phyloP scores from a whole-genome alignment of 1,139 yeast species.

The Kurtzmaniella quercitrusa region DNA sequence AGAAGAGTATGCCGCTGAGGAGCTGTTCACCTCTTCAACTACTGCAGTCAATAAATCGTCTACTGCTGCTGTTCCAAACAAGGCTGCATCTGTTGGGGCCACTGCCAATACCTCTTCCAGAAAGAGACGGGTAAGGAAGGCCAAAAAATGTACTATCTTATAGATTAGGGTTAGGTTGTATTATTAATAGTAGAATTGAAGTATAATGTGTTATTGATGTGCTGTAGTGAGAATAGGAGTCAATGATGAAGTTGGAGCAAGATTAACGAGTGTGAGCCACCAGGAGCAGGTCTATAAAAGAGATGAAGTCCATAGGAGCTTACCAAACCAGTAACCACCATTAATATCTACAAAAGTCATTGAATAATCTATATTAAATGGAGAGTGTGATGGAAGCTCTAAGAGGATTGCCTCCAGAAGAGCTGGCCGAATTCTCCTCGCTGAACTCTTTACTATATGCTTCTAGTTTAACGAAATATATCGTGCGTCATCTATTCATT shows the following conservation, averaged over 20 bases:
- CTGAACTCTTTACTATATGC: too few relatives aligned
- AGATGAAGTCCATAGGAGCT: too few relatives aligned
- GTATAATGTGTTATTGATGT: neutral
- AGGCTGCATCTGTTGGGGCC: constrained; percentile 2
- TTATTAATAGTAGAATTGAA: neutral
- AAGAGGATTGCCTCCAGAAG: too few relatives aligned
- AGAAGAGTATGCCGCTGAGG: constrained; percentile 3
- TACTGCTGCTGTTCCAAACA: neutral
- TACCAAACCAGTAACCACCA: too few relatives aligned
- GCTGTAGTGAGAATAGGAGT: too few relatives aligned
- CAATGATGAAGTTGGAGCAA: too few relatives aligned
- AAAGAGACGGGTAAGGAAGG: constrained; percentile 36
- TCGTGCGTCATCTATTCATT: constrained; percentile 7
- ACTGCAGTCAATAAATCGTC: constrained; percentile 1
- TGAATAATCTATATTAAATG: too few relatives aligned
- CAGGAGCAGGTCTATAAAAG: too few relatives aligned
- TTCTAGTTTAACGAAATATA: neutral
- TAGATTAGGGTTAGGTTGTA: constrained; percentile 14
- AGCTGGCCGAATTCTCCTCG: too few relatives aligned
- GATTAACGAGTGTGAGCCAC: too few relatives aligned
- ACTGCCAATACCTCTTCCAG: constrained; percentile 7
- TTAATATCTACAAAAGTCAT: too few relatives aligned
- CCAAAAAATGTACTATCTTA: constrained; percentile 48
- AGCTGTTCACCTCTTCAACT: constrained; percentile 1
- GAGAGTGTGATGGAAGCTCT: too few relatives aligned